phyloP scores from a whole-genome alignment of 2,329 filamentous ascomycete species.

The Macroventuria anomochaeta region DNA sequence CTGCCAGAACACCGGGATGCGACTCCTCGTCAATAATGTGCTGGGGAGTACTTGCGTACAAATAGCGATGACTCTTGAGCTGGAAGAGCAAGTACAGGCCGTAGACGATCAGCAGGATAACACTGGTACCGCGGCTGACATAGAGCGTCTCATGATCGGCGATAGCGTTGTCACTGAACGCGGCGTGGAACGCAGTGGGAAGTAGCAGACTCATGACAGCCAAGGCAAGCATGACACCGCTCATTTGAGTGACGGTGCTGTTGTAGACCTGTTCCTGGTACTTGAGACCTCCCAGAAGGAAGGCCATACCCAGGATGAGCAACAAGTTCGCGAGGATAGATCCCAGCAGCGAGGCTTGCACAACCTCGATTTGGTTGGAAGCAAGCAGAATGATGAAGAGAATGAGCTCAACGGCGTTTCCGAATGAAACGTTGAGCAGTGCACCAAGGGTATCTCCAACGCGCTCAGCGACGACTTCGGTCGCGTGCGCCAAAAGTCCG shows the following conservation, averaged over 20 bases:
- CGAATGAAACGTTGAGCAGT: slow-evolving; percentile 60
- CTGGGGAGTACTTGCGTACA: slow-evolving; percentile 91
- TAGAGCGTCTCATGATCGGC: slow-evolving; percentile 78
- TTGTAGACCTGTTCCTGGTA: slow-evolving; percentile 96
- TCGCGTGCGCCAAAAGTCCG: slow-evolving; percentile 57
- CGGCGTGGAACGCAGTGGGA: slow-evolving; percentile 92
- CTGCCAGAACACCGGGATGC: slow-evolving; percentile 81
- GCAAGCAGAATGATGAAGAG: slow-evolving; percentile 55
- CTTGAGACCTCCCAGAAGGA: slow-evolving; percentile 82
- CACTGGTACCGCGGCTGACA: slow-evolving; percentile 88
- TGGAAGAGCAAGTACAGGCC: slow-evolving; percentile 86
- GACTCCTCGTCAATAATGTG: slow-evolving; percentile 92
- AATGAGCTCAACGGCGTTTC: slow-evolving; percentile 61
- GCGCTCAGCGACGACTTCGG: slow-evolving; percentile 56
- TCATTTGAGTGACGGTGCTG: slow-evolving; percentile 95
- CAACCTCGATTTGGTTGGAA: slow-evolving; percentile 82
- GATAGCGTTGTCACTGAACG: slow-evolving; percentile 67
- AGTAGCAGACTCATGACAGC: slow-evolving; percentile 88
- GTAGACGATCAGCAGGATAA: slow-evolving; percentile 84
- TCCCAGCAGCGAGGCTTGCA: slow-evolving; percentile 87
- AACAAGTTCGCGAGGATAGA: slow-evolving; percentile 89
- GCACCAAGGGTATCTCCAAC: slow-evolving; percentile 59
- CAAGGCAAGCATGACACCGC: slow-evolving; percentile 86
- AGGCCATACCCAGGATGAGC: slow-evolving; percentile 90
- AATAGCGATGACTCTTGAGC: slow-evolving; percentile 87